Base-by-base conservation (phyloP, 208 protist species). In the Blastocrithidia nonstop region DNA sequence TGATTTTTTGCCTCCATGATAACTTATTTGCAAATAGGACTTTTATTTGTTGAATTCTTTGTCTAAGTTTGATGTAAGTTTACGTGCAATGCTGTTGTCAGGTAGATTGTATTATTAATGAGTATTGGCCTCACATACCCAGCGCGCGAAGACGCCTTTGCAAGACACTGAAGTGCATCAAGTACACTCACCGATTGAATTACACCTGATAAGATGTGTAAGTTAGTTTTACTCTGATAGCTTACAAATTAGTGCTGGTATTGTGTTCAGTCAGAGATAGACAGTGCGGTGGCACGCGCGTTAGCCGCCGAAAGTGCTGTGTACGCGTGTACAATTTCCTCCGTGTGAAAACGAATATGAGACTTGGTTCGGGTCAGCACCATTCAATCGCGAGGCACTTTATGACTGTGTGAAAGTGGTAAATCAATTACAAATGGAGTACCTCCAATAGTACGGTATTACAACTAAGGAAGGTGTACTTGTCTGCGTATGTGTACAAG, bases 331-430 rank as follows among this genome's bases (percentile, higher is more conserved):
- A 74, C 42, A 45, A 88, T 71, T 9, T 40, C 43, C 9, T 69
- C 61, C 0, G 83, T 88, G 61, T 87, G 78, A 49, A 69, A 88
- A 11, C 83, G 78, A 38, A 93, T 79, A 51, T 88, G 66, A 17
- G 61, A 73, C 48, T 80, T 77, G 3, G 73, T 93, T 51, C 78
- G 70, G 9, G 75, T 63, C 29, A 87, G 54, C 38, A 93, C 83
- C 6, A 68, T 38, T 79, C 83, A 93, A 26, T 67, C 57, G 16
- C 49, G 42, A 16, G 70, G 72, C n/a, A 59, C 76, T 37, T 45
- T 61, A 27, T 50, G 41, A 37, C 57, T 61, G 45, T 78, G 78
- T 15, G 44, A 57, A 7, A 43, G 52, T 5, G 79, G 78, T 5
- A 93, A 57, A 41, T 93, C 83, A 6, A 93, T 22, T 32, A 88